Evolutionary conservation across 2,329 filamentous ascomycete species (phyloP), one percentile per base, ranked within the genome.

Genomic region (Leptosphaerulina australis): DNA sequence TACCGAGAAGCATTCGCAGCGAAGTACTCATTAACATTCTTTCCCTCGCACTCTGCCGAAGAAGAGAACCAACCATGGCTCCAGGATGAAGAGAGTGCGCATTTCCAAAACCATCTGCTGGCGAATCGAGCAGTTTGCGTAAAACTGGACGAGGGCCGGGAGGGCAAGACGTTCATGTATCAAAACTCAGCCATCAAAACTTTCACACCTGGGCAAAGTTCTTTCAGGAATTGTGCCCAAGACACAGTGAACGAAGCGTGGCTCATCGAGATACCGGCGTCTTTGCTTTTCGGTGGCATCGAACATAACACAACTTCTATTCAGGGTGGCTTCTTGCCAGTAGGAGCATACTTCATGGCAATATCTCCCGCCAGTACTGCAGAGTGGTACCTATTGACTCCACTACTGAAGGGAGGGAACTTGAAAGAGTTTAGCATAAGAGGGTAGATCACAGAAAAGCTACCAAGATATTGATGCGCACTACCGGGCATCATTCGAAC

Each of bases 401-500:
- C 63, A 4, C 31, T 60, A n/a, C 18, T 66, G 11, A 35, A 40
- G 1, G 53, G 40, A 12, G 63, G 63, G 1, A 58, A 24, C 24
- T 40, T 63, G 8, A 36, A 50, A 9, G 37, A 22, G 9, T 52
- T 66, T 10, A 41, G 60, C 4, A 44, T 41, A 48, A 7, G 17
- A 49, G 18, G 11, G 34, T 3, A 46, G 46, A 18, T 4, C 5
- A n/a, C 14, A 39, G 10, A 28, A 37, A 10, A 35, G 18, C 1
- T 55, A 50, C 34, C 46, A 38, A 10, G 51, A 60, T 1, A 30
- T 72, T 2, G 71, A 74, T 33, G 38, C 35, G 5, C 21, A 38
- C 6, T 69, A 67, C 39, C 68, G 71, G 5, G 63, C 67, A 4
- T 50, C 58, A 2, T 67, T 74, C 33, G 44, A 66, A 21, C 20